phyloP scores from a whole-genome alignment of 495 filamentous ascomycete genomes.

The Lophiotrema nucula region DNA sequence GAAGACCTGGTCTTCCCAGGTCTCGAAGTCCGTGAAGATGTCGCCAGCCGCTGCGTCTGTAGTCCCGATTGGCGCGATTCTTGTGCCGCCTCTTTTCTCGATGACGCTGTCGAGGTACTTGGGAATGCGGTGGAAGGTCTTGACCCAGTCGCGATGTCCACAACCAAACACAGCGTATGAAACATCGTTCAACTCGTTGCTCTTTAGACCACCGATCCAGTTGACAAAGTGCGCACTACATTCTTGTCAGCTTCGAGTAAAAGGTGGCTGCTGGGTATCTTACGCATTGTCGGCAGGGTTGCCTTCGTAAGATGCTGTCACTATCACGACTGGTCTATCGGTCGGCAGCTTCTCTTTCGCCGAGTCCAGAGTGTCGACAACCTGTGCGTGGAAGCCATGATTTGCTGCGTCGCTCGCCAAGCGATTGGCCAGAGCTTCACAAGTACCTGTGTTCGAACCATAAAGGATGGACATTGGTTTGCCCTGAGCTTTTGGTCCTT shows the following conservation, averaged over 20 bases:
- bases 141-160: slow-evolving; percentile 22
- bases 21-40: slow-evolving; percentile 13
- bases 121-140: slow-evolving; percentile 13
- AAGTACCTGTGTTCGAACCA: slow-evolving; percentile 20
- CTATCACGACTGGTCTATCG: slow-evolving; percentile 18
- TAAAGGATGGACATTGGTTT: slow-evolving; percentile 19
- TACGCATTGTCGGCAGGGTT: slow-evolving; percentile 22
- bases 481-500: slow-evolving; percentile 7
- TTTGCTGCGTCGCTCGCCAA: slow-evolving; percentile 6
- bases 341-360: slow-evolving; percentile 7
- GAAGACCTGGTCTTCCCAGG: slow-evolving; percentile 22
- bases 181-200: slow-evolving; percentile 7
- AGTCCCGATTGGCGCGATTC: slow-evolving; percentile 11
- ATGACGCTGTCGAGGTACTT: slow-evolving; percentile 22
- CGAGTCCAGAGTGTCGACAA: slow-evolving; percentile 3
- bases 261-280: too few relatives aligned
- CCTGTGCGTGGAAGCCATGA: slow-evolving; percentile 14
- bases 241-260: too few relatives aligned
- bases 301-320: slow-evolving; percentile 19
- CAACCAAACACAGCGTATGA: slow-evolving; percentile 25
- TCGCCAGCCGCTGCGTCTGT: slow-evolving; percentile 53
- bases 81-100: slow-evolving; percentile 12
- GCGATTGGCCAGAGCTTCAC: slow-evolving; percentile 14
- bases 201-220: slow-evolving; percentile 61
- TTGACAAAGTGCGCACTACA: slow-evolving; percentile 63